Evolutionary conservation across 768 basidiomycete species (phyloP), one percentile per base, ranked within the genome.

Genomic region (Lactarius sanguifluus): DNA sequence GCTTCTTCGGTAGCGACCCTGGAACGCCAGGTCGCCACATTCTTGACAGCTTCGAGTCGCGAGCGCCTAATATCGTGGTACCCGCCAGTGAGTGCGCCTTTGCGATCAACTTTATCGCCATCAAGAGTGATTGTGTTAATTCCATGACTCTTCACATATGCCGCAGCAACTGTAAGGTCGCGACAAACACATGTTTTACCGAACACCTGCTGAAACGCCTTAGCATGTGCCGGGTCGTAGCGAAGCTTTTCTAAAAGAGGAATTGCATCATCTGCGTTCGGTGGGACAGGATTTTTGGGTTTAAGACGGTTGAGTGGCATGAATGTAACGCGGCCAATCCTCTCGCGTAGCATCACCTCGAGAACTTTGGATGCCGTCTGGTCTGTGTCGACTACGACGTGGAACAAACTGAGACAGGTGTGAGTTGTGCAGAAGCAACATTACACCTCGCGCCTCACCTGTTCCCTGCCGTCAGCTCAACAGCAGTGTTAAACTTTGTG

Each of bases 61-160:
- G 94, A 96, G 56, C 92, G 83, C 13, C 92, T 86, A 30, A 94
- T 82, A 75, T 98, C 97, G 75, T 98, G 92, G 77, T 92, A 99
- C 0, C 97, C 97, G 64, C 97, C 97, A 0, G 96, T 98, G 57
- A 99, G 78, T 2, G 96, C 88, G 68, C 97, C 97, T 75, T 96
- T 98, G 60, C 95, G 85, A 75, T 99, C 97, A 61, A 96, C 95
- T 74, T 94, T 94, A 81, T 99, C 97, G 58, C 97, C 97, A 71
- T 96, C 96, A 45, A 97, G 85, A 1, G 97, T 99, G 76, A 98
- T 98, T 25, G 94, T 95, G 77, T 96, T 98, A 74, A 98, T 90
- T 1, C 89, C 89, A 74, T 98, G 95, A 71, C 89, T 91, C 76
- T 96, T 91, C 59, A 96, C 94, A 75, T 97, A 98, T 10, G 92